Percentiles rank a stretch among this genome's conserved stretches.
Evolutionary conservation across 805 yeast species (phyloP).

Genomic region (Metschnikowia baotianmanensis): DNA sequence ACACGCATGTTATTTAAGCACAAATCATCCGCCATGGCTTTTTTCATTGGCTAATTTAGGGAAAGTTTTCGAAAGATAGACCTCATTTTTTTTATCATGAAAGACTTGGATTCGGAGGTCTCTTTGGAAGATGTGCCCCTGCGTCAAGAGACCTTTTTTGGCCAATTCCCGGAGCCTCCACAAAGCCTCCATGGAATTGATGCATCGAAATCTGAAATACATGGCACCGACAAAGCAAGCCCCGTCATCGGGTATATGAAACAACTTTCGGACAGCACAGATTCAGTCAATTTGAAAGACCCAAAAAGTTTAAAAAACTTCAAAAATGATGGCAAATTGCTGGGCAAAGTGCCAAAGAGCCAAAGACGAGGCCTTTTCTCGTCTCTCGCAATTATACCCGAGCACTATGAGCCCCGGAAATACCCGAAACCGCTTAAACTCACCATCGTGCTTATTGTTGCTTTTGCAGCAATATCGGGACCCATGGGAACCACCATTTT

Average conservation of each 20-base stretch:
- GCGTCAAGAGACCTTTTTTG: too few species aligned
- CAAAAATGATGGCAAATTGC: too few species aligned
- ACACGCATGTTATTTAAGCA: too few species aligned
- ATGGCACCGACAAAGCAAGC: background rate
- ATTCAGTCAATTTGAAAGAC: background rate
- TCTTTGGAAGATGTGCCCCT: too few species aligned
- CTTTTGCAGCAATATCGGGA: constrained; percentile 73
- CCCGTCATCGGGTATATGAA: background rate
- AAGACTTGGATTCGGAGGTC: too few species aligned
- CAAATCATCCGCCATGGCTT: too few species aligned
- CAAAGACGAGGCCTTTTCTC: constrained; percentile 62
- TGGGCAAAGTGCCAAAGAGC: constrained; percentile 9
- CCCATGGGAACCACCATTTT: constrained; percentile 89
- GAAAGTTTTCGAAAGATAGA: too few species aligned
- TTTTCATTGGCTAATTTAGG: too few species aligned
- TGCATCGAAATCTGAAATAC: too few species aligned
- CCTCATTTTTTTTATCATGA: too few species aligned
- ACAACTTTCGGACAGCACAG: background rate
- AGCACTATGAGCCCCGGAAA: constrained; percentile 68
- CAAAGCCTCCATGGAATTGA: too few species aligned
- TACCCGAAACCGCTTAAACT: constrained; percentile 51
- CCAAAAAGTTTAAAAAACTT: background rate
- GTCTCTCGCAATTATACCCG: constrained; percentile 55
- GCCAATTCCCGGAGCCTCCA: too few species aligned
- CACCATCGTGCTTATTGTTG: constrained; percentile 61